A percentile compares a stretch with the other conserved stretches of the same genome.
Evolutionary conservation across 495 filamentous ascomycete species (phyloP).

Genomic region (Neurospora sublineolata): DNA sequence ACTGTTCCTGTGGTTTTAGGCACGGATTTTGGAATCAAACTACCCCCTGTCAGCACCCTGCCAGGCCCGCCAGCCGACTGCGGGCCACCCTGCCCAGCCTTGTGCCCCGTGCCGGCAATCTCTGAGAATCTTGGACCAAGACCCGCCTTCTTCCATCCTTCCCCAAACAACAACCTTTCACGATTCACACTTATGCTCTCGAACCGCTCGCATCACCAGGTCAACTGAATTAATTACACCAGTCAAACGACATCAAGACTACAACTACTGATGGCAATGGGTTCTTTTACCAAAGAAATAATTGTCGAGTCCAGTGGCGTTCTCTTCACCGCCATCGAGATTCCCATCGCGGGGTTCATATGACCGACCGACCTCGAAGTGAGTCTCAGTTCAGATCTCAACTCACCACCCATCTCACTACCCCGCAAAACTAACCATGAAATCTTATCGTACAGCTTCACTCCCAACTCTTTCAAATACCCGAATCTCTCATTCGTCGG

Average conservation of each 20-base stretch:
- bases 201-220: too few relatives aligned
- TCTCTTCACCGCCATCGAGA: neutral
- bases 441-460: neutral
- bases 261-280: neutral
- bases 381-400: neutral
- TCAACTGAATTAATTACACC: neutral
- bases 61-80: too few relatives aligned
- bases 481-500: neutral
- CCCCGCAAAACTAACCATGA: neutral
- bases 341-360: neutral
- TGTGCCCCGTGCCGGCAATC: neutral
- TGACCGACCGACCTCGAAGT: neutral
- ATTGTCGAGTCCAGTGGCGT: neutral
- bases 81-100: neutral
- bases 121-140: neutral
- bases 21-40: neutral
- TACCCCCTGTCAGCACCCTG: neutral
- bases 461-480: neutral
- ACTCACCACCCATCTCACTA: neutral
- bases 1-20: neutral
- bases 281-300: neutral
- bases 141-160: neutral
- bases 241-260: neutral
- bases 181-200: too few relatives aligned
- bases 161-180: neutral